phyloP scores from a whole-genome alignment of 2,329 filamentous ascomycete species.

The Elsinoe australis region DNA sequence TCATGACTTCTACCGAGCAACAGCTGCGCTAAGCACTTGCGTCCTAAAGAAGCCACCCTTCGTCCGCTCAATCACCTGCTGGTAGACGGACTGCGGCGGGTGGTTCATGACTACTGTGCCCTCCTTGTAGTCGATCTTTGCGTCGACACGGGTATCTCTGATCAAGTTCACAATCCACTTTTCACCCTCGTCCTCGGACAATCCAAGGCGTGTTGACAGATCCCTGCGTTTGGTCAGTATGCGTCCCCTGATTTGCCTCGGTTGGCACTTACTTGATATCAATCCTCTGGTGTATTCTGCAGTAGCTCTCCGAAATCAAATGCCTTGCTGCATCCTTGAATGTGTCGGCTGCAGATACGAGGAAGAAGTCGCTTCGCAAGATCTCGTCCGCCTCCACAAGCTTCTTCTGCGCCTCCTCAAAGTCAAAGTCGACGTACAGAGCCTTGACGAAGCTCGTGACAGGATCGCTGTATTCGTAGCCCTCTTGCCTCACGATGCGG shows the following conservation, averaged over 20 bases:
- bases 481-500: slow-evolving; percentile 90
- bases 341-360: slow-evolving; percentile 70
- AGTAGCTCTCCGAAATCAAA: slow-evolving; percentile 97
- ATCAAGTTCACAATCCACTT: slow-evolving; percentile 99
- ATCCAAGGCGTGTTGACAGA: slow-evolving; percentile 79
- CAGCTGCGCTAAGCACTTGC: slow-evolving; percentile 68
- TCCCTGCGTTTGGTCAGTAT: slow-evolving; percentile 47
- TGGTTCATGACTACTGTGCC: slow-evolving; percentile 99
- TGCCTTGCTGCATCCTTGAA: slow-evolving; percentile 94
- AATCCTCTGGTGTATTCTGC: slow-evolving; percentile 98
- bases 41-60: slow-evolving; percentile 99
- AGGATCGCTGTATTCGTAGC: slow-evolving; percentile 94
- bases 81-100: slow-evolving; percentile 95
- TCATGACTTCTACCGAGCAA: slow-evolving; percentile 35
- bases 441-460: slow-evolving; percentile 95
- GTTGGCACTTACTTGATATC: slow-evolving; percentile 68
- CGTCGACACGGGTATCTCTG: slow-evolving; percentile 91
- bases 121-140: slow-evolving; percentile 99
- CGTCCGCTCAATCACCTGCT: slow-evolving; percentile 98
- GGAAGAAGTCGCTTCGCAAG: slow-evolving; percentile 90
- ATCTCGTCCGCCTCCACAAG: slow-evolving; percentile 84
- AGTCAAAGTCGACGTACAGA: slow-evolving; percentile 92
- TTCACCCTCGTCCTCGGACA: slow-evolving; percentile 92
- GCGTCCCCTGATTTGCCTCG: slow-evolving; percentile 6
- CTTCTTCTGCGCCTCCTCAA: slow-evolving; percentile 89